Conservation (phyloP, 2,329 filamentous ascomycete genomes). For the Microcyclospora tardicrescens region DNA sequence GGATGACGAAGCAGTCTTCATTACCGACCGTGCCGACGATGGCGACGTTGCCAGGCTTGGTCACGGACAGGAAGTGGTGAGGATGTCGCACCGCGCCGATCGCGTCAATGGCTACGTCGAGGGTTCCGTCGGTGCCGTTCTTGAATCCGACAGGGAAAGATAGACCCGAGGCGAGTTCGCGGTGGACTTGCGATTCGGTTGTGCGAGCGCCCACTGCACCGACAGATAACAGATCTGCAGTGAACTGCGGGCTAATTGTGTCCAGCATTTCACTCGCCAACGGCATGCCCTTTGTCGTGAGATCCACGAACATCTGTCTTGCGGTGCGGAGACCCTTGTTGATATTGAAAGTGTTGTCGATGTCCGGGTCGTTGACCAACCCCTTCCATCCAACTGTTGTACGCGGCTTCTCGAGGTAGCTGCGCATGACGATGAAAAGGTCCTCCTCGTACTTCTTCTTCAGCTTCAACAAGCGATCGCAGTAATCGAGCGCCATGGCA, state of each 20-base stretch:
- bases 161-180: slow-evolving; percentile 83
- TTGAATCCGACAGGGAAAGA: slow-evolving; percentile 99
- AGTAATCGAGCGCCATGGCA: slow-evolving; percentile 80
- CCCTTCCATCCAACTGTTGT: slow-evolving; percentile 99
- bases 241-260: slow-evolving; percentile 93
- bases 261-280: slow-evolving; percentile 96
- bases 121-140: slow-evolving; percentile 88
- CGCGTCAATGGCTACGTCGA: slow-evolving; percentile 85
- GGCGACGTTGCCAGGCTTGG: slow-evolving; percentile 87
- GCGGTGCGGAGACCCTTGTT: slow-evolving; percentile 88
- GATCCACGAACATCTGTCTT: slow-evolving; percentile 81
- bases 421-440: slow-evolving; percentile 90
- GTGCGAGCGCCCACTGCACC: slow-evolving; percentile 93
- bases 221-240: slow-evolving; percentile 80
- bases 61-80: slow-evolving; percentile 94
- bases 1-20: slow-evolving; percentile 92
- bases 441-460: slow-evolving; percentile 84
- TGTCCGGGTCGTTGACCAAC: slow-evolving; percentile 94
- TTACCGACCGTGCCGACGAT: slow-evolving; percentile 93
- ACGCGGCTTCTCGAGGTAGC: slow-evolving; percentile 95
- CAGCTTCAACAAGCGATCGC: slow-evolving; percentile 63
- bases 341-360: slow-evolving; percentile 97
- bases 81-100: slow-evolving; percentile 85
- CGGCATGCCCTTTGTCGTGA: slow-evolving; percentile 87
- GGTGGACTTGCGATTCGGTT: slow-evolving; percentile 89